Conservation (phyloP, 192 early-diverging fungal species). For the Backusella westeae region DNA sequence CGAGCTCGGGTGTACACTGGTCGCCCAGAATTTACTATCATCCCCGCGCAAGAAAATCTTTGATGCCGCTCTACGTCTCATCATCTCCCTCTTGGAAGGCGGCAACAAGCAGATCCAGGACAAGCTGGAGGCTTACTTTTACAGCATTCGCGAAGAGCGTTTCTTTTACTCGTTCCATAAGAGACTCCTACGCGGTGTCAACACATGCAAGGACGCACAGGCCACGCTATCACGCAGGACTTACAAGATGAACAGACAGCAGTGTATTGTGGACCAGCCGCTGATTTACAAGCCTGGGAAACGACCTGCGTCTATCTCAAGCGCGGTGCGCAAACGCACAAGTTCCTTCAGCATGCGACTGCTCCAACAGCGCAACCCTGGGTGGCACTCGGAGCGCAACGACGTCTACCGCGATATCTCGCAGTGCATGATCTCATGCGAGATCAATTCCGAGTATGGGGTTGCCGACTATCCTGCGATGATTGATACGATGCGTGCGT, state of each 20-base stretch:
- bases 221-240: constrained; percentile 2
- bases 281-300: background rate
- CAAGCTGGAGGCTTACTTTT: constrained; percentile 23
- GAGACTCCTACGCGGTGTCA: constrained; percentile 7
- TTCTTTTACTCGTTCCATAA: constrained; percentile 29
- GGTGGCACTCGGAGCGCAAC: background rate
- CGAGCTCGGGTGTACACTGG: constrained; percentile 18
- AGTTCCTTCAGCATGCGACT: background rate
- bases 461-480: constrained; percentile 12
- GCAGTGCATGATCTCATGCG: constrained; percentile 3
- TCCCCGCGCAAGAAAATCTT: constrained; percentile 20
- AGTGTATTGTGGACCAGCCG: background rate
- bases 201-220: constrained; percentile 21
- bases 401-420: background rate
- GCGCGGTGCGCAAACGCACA: constrained; percentile 1
- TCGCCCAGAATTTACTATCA: constrained; percentile 20
- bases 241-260: constrained; percentile 19
- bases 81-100: constrained; percentile 25
- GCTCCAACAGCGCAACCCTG: background rate
- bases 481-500: constrained; percentile 24
- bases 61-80: constrained; percentile 2
- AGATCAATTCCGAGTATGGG: constrained; percentile 8
- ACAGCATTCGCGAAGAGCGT: constrained; percentile 26
- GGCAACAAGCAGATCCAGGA: constrained; percentile 26
- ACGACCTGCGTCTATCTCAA: background rate